A percentile compares a stretch with the other conserved stretches of the same genome.
Conservation (phyloP, 2,329 filamentous ascomycete genomes). For the Pseudovirgaria hyperparasitica region DNA sequence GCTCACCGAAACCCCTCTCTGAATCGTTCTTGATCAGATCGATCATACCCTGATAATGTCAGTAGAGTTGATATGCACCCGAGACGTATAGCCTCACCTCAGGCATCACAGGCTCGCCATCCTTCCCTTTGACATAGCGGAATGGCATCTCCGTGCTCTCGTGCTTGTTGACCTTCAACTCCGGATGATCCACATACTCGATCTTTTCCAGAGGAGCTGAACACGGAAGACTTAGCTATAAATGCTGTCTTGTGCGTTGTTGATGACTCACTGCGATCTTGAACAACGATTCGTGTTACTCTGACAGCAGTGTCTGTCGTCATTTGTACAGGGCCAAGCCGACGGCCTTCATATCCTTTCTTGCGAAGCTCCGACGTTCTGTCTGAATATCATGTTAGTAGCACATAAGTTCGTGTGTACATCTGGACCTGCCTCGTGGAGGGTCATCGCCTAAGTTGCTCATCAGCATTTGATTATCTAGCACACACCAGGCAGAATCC, state of each 20-base stretch:
- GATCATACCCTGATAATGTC: slow-evolving; percentile 71
- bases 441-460: slow-evolving; percentile 69
- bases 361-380: slow-evolving; percentile 89
- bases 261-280: slow-evolving; percentile 56
- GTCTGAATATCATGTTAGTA: slow-evolving; percentile 41
- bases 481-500: slow-evolving; percentile 9
- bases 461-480: slow-evolving; percentile 12
- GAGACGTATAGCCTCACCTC: slow-evolving; percentile 44
- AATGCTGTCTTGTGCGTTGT: slow-evolving; percentile 1
- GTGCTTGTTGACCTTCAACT: slow-evolving; percentile 78
- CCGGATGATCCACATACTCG: slow-evolving; percentile 74
- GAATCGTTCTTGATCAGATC: slow-evolving; percentile 88
- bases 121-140: slow-evolving; percentile 69
- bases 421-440: slow-evolving; percentile 55
- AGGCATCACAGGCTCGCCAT: slow-evolving; percentile 81
- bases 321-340: slow-evolving; percentile 90
- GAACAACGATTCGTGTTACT: slow-evolving; percentile 79
- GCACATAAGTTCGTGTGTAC: slow-evolving; percentile 4
- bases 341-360: slow-evolving; percentile 80
- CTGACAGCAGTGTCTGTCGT: slow-evolving; percentile 95
- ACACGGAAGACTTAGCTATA: slow-evolving; percentile 1
- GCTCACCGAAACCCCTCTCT: slow-evolving; percentile 78
- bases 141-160: slow-evolving; percentile 98
- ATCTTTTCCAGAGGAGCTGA: slow-evolving; percentile 67
- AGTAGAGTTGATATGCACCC: slow-evolving; percentile 2